Evolutionary conservation across 2,329 filamentous ascomycete species (phyloP).

Genomic region (Fusarium protoensiforme): DNA sequence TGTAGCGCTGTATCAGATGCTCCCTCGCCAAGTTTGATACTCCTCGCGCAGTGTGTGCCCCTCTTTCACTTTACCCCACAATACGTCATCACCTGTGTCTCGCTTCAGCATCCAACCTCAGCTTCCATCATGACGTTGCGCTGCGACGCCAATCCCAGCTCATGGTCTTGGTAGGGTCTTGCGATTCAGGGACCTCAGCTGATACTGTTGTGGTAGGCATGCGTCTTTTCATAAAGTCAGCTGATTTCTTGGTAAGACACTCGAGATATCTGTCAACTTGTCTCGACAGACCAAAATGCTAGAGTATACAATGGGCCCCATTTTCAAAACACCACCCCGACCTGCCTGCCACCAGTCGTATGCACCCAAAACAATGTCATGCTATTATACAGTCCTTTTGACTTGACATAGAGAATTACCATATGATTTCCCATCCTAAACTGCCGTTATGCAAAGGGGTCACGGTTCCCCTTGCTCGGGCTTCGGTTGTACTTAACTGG

Average conservation of each 20-base stretch:
- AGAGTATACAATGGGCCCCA: conserved; percentile 1
- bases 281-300: conserved; percentile 18
- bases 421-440: not conserved
- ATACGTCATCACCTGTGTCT: conserved; percentile 33
- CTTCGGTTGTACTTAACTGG: conserved; percentile 58
- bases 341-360: conserved; percentile 7
- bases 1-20: not conserved
- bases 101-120: conserved; percentile 5
- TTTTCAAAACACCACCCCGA: conserved; percentile 26
- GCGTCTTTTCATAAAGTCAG: not conserved
- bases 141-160: not conserved
- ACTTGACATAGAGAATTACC: conserved; percentile 17
- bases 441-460: conserved; percentile 11
- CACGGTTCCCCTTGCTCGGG: conserved; percentile 48
- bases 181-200: not conserved
- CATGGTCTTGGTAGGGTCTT: not conserved
- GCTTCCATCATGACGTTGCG: conserved; percentile 10
- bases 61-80: conserved; percentile 32
- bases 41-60: conserved; percentile 4
- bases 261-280: conserved; percentile 17
- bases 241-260: not conserved
- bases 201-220: not conserved
- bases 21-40: conserved; percentile 1
- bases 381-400: conserved; percentile 36
- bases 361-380: conserved; percentile 29